phyloP scores from a whole-genome alignment of 2,329 filamentous ascomycete genomes.

The Venturia effusa region DNA sequence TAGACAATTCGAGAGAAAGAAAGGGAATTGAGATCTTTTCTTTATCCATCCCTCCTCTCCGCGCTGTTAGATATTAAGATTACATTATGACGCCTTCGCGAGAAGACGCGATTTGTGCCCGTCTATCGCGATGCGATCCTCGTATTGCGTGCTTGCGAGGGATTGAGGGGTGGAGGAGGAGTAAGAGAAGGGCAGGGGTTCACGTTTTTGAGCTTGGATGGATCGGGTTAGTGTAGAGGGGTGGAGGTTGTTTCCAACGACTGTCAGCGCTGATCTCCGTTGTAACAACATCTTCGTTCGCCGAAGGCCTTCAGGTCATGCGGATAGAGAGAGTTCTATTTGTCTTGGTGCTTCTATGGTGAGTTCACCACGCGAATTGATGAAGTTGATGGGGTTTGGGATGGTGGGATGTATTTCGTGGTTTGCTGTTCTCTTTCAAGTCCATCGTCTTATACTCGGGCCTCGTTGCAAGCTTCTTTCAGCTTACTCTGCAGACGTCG shows the following conservation, averaged over 20 bases:
- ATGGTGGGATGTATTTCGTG: background rate
- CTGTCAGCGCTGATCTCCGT: background rate
- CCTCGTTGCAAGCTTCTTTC: background rate
- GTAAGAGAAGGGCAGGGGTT: background rate
- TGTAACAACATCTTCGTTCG: background rate
- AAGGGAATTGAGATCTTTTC: background rate
- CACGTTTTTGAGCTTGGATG: background rate
- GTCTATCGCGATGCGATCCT: background rate
- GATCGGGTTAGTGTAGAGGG: background rate
- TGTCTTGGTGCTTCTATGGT: background rate
- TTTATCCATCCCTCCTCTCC: background rate
- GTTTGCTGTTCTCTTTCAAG: background rate
- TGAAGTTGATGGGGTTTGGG: background rate
- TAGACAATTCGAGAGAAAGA: too few relatives aligned
- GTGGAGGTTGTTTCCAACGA: background rate
- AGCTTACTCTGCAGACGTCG: too few relatives aligned
- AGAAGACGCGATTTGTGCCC: background rate
- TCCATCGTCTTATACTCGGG: background rate
- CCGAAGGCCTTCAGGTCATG: background rate
- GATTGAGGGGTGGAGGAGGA: background rate
- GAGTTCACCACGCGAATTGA: background rate
- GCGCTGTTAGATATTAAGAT: background rate
- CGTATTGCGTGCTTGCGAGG: background rate
- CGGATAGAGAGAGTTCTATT: background rate
- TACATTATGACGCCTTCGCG: background rate